phyloP scores from a whole-genome alignment of 768 basidiomycete species.

The Psilocybe sp. region DNA sequence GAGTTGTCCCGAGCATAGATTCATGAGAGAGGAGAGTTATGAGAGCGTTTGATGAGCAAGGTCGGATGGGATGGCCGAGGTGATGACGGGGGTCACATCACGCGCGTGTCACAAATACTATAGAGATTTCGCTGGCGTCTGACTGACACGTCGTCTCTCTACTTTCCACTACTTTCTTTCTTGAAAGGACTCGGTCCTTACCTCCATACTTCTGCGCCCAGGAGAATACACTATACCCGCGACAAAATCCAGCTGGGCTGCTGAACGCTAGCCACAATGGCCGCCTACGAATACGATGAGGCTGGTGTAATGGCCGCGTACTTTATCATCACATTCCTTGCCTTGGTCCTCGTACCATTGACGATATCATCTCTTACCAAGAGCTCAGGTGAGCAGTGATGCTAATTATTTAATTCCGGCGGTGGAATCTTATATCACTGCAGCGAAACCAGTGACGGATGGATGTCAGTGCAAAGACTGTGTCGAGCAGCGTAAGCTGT shows the following conservation, averaged over 20 bases:
- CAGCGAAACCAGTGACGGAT: constrained; percentile 25
- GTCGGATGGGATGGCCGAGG: background rate
- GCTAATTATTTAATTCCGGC: background rate
- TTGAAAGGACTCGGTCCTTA: background rate
- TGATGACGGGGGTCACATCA: constrained; percentile 2
- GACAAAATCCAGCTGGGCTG: constrained; percentile 3
- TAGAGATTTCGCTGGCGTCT: constrained; percentile 10
- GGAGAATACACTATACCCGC: background rate
- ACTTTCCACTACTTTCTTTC: constrained; percentile 4
- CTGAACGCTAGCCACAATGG: constrained; percentile 44
- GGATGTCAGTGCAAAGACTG: constrained; percentile 68
- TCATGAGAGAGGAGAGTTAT: too few relatives aligned
- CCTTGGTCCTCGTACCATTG: constrained; percentile 77
- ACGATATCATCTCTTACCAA: constrained; percentile 52
- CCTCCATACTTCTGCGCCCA: background rate
- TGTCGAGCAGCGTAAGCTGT: constrained; percentile 45
- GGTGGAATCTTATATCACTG: constrained; percentile 2
- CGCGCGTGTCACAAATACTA: constrained; percentile 3
- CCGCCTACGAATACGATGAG: constrained; percentile 85
- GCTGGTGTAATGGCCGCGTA: constrained; percentile 84
- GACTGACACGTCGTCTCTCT: constrained; percentile 8
- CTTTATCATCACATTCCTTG: constrained; percentile 88
- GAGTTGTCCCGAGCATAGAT: too few relatives aligned
- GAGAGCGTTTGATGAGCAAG: too few relatives aligned
- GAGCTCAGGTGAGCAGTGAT: constrained; percentile 39